Base-by-base conservation (phyloP, 257 asterid species). In the Perilla frutescens region DNA sequence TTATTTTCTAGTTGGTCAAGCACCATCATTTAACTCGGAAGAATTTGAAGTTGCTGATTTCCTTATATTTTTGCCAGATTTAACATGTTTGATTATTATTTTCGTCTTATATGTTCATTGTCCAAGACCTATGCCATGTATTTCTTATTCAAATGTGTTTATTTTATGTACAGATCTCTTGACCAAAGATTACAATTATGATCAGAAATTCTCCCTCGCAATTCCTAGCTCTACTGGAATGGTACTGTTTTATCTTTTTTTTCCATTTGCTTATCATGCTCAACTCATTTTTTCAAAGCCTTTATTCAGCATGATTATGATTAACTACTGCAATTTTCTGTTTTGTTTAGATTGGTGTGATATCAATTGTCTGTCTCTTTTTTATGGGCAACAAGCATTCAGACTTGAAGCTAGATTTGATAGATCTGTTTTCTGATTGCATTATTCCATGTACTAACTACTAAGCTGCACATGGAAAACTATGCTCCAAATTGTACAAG, bases 101-200 rank as follows among this genome's bases (percentile, higher is more conserved):
- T 47, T 44, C 43, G 68, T 40, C 56, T 76, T 56, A 7, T 66
- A 13, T 32, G 26, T 58, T 14, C 13, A 49, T 76, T 68, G 40
- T 69, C 15, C n/a, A 59, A 68, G 49, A 31, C 39, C 34, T 44
- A 14, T 37, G 10, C 34, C 9, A 66, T 51, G 62, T 20, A 8
- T 26, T 20, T 54, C 66, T 76, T 32, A 70, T 66, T 45, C 57
- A 14, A 57, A 36, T 51, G 48, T 45, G 20, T 20, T 49, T 62
- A 32, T 32, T 58, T 54, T 79, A 40, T 67, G 29, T 80, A 34
- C 96, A 92, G 98, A 88, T 82, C 92, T 90, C 78, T 84, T 92
- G 87, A 87, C 84, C 77, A 92, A 78, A 83, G 96, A 92, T 75
- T 92, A 90, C 87, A 88, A 82, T 76, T 88, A 90, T 86, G 96